Evolutionary conservation across 192 early-diverging fungal genomes (phyloP).

Genomic region (Haplosporangium gracile): DNA sequence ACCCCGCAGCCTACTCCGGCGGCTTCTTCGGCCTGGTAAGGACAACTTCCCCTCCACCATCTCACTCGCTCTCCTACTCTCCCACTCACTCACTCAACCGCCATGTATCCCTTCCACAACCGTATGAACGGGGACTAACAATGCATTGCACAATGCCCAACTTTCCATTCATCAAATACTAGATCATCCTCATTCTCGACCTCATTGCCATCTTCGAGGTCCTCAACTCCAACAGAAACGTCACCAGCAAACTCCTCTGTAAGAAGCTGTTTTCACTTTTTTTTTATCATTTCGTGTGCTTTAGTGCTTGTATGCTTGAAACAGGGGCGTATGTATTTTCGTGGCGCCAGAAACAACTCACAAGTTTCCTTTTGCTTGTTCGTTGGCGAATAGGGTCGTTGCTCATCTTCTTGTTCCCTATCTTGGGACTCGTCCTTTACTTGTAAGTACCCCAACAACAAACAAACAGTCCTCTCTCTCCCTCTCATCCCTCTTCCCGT

Average conservation of each 20-base stretch:
- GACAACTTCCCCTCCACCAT: neutral
- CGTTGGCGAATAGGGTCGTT: conserved; percentile 53
- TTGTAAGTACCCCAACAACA: conserved; percentile 60
- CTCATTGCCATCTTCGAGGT: conserved; percentile 72
- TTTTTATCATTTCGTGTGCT: neutral
- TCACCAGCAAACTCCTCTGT: conserved; percentile 63
- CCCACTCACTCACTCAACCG: neutral
- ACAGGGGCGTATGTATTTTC: neutral
- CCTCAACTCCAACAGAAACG: conserved; percentile 63
- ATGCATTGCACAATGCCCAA: neutral
- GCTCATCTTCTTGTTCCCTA: conserved; percentile 73
- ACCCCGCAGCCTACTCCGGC: conserved; percentile 39
- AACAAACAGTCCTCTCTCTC: neutral
- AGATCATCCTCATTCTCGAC: conserved; percentile 65
- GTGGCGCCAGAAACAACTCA: neutral
- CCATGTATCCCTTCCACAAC: neutral
- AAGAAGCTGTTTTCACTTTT: neutral
- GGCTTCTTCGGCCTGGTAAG: conserved; percentile 52
- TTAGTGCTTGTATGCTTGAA: neutral
- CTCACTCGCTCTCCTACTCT: too few relatives aligned
- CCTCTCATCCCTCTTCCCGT: too few relatives aligned
- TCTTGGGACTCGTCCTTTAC: conserved; percentile 69
- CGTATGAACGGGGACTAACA: neutral
- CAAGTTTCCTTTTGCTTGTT: neutral
- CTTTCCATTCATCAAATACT: neutral